Evolutionary conservation across 768 basidiomycete species (phyloP).

Genomic region (Auriculariales sp.): DNA sequence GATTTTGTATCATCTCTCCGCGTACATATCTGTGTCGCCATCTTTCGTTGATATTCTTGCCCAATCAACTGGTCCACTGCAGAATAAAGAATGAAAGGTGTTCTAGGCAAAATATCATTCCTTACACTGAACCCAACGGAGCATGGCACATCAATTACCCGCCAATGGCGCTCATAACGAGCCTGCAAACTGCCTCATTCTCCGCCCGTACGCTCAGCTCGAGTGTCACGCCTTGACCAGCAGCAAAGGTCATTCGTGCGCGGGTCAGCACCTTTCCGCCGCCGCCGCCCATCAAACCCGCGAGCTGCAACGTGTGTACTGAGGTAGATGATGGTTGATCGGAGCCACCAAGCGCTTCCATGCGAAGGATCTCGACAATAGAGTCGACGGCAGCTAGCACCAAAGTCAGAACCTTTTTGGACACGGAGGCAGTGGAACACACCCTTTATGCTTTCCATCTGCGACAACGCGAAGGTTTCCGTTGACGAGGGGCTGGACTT

Average conservation of each 20-base stretch:
- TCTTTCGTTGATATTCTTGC: neutral
- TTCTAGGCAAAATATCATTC: no score
- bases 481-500: conserved; percentile 62
- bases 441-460: conserved; percentile 93
- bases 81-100: no score
- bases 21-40: neutral
- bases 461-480: conserved; percentile 86
- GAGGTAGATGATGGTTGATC: conserved; percentile 68
- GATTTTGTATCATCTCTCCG: conserved; percentile 10
- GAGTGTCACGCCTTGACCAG: conserved; percentile 82
- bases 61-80: neutral
- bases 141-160: no score
- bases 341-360: conserved; percentile 91
- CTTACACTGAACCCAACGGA: no score
- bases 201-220: conserved; percentile 88
- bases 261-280: conserved; percentile 93
- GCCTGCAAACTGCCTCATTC: conserved; percentile 67
- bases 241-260: conserved; percentile 88
- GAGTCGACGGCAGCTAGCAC: conserved; percentile 82
- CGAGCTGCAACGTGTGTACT: conserved; percentile 88
- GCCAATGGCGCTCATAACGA: conserved; percentile 84
- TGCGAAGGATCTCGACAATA: conserved; percentile 87
- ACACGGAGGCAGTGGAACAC: conserved; percentile 16
- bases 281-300: conserved; percentile 80
- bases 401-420: conserved; percentile 3